phyloP scores from a whole-genome alignment of 2,329 filamentous ascomycete species.

The Zasmidium cellare region DNA sequence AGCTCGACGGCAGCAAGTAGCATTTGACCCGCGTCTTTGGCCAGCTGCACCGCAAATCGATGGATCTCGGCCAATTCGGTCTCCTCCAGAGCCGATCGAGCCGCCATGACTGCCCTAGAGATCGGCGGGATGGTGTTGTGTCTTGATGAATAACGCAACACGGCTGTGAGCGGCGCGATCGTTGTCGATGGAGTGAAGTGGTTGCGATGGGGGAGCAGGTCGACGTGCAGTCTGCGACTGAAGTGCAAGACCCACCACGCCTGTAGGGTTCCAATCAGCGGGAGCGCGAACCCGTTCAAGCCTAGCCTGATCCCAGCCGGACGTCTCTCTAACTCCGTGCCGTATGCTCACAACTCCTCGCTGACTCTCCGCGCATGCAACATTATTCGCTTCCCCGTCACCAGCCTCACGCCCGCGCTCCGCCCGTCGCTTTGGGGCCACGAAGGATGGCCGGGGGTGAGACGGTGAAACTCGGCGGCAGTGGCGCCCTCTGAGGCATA shows the following conservation, averaged over 20 bases:
- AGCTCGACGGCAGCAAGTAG: constrained; percentile 64
- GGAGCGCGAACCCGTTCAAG: not conserved
- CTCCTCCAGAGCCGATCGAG: not conserved
- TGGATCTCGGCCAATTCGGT: constrained; percentile 62
- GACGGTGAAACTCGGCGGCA: not conserved
- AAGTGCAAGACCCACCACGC: not conserved
- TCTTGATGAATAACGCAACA: too few relatives aligned
- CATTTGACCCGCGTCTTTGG: constrained; percentile 67
- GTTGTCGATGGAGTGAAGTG: constrained; percentile 4
- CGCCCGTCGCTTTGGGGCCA: not conserved
- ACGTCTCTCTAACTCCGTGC: not conserved
- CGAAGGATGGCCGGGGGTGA: not conserved
- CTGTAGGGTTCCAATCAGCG: not conserved
- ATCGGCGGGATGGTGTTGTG: not conserved
- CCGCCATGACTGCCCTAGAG: not conserved
- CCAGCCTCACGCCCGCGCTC: not conserved
- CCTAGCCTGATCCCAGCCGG: too few relatives aligned
- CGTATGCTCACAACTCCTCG: not conserved
- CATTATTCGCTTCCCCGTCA: not conserved
- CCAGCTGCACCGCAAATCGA: constrained; percentile 68
- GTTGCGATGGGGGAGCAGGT: not conserved
- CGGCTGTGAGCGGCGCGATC: too few relatives aligned
- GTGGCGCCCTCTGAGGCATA: not conserved
- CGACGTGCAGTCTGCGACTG: not conserved
- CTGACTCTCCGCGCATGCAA: not conserved